Evolutionary conservation across 2,329 filamentous ascomycete species (phyloP), one percentile per base, ranked within the genome.

Genomic region (Cercospora zeina): DNA sequence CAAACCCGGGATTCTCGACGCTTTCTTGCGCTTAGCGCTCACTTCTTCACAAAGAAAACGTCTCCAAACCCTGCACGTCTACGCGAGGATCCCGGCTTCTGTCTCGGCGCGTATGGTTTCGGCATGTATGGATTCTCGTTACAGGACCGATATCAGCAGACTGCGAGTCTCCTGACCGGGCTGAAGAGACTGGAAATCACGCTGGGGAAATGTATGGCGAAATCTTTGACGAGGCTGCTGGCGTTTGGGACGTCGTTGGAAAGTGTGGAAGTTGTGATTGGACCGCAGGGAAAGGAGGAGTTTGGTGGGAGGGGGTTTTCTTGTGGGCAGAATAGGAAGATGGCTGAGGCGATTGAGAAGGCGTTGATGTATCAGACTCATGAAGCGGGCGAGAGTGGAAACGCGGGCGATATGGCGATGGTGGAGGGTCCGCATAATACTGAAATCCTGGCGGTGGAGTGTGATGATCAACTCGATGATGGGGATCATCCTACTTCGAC

Each of bases 341-440:
- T 58, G 37, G 55, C 55, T 3, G 39, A 58, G 55, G 42, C 27
- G n/a, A 58, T 31, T 33, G 55, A 49, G n/a, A 36, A 34, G 27
- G 55, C 55, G 9, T 13, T 58, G 14, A 24, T 50, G 27, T 31
- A 50, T 49, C 27, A 58, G 27, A 42, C 42, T 1, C 33, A 30
- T 14, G 53, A 55, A 10, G 34, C 21, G 21, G 4, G 9, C 10
- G 39, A 21, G 9, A 10, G 16, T 24, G 19, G 39, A 21, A n/a
- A 11, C 8, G 9, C 39, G 8, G 16, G 39, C 10, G 16, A 54
- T 13, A 54, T 19, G 50, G 4, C 4, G n/a, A 54, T 21, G 24
- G 13, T 1, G 16, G 50, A 31, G n/a, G 50, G 50, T n/a, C 50
- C 50, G 50, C 50, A 54, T 36, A 37, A 37, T 14, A 54, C 16